Conservation (phyloP, 2,329 filamentous ascomycete species). For the Talaromyces verruculosus region DNA sequence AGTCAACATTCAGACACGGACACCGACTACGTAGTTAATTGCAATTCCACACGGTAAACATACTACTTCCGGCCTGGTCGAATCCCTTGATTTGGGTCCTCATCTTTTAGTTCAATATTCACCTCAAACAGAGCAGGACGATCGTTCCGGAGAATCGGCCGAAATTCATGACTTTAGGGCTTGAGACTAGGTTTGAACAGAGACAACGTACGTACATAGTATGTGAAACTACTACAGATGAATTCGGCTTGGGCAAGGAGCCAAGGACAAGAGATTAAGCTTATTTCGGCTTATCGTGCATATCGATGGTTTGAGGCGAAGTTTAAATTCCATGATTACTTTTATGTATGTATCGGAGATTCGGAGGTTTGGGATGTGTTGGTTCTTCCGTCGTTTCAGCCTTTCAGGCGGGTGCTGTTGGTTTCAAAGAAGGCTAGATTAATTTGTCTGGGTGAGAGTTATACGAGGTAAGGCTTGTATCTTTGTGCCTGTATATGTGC, state of each 20-base stretch:
- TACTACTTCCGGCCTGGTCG: neutral
- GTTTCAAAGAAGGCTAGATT: neutral
- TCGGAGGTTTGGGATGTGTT: neutral
- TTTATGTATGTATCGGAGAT: neutral
- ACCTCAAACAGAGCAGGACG: too few relatives aligned
- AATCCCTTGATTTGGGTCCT: slow-evolving; percentile 6
- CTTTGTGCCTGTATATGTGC: neutral
- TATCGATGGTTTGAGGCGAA: neutral
- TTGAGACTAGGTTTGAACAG: neutral
- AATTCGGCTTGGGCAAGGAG: neutral
- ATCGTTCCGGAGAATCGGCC: neutral
- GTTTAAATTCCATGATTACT: neutral
- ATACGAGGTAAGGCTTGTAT: neutral
- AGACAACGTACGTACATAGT: neutral
- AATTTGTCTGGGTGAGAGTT: too few relatives aligned
- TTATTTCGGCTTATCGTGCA: neutral
- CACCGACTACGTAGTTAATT: neutral
- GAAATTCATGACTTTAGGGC: neutral
- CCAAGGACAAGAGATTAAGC: neutral
- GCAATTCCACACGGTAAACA: neutral
- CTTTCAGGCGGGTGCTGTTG: neutral
- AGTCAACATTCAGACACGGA: neutral
- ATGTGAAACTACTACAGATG: too few relatives aligned
- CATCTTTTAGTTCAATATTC: too few relatives aligned
- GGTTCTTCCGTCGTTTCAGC: neutral